Evolutionary conservation across 768 basidiomycete species (phyloP).

Genomic region (Piloderma croceum): DNA sequence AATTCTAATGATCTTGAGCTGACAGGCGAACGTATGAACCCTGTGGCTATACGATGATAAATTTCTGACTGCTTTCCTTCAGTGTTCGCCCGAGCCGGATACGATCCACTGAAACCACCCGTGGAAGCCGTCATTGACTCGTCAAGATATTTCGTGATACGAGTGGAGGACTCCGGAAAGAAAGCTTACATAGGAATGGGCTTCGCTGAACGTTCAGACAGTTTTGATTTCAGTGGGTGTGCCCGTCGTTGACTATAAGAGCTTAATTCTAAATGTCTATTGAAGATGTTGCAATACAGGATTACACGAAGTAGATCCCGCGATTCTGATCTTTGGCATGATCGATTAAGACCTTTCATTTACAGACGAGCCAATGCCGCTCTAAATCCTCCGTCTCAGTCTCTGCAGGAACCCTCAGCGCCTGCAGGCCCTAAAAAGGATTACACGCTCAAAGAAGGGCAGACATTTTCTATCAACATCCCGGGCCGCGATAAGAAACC

Average conservation of each 20-base stretch:
- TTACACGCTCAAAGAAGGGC: slow-evolving; percentile 89
- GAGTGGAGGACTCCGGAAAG: slow-evolving; percentile 82
- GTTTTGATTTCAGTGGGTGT: slow-evolving; percentile 85
- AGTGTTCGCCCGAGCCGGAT: slow-evolving; percentile 87
- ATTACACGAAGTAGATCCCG: slow-evolving; percentile 66
- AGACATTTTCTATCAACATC: slow-evolving; percentile 88
- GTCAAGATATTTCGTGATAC: slow-evolving; percentile 89
- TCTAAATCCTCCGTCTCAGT: slow-evolving; percentile 46
- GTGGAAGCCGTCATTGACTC: slow-evolving; percentile 97
- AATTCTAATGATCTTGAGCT: too few relatives aligned
- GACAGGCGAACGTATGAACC: slow-evolving; percentile 70
- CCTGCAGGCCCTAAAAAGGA: slow-evolving; percentile 85
- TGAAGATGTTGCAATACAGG: slow-evolving; percentile 78
- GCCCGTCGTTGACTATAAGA: background rate
- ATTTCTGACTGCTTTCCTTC: slow-evolving; percentile 10
- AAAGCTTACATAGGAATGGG: slow-evolving; percentile 95
- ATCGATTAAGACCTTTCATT: slow-evolving; percentile 7
- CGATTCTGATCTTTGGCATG: slow-evolving; percentile 2
- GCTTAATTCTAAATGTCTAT: slow-evolving; percentile 7
- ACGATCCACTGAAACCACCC: slow-evolving; percentile 69
- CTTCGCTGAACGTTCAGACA: slow-evolving; percentile 81
- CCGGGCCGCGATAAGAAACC: slow-evolving; percentile 62
- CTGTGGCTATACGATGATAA: slow-evolving; percentile 11
- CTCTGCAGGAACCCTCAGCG: slow-evolving; percentile 46
- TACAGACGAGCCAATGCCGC: slow-evolving; percentile 59